Evolutionary conservation across 2,329 filamentous ascomycete species (phyloP), one percentile per base, ranked within the genome.

Genomic region (Simplicillium aogashimaense): DNA sequence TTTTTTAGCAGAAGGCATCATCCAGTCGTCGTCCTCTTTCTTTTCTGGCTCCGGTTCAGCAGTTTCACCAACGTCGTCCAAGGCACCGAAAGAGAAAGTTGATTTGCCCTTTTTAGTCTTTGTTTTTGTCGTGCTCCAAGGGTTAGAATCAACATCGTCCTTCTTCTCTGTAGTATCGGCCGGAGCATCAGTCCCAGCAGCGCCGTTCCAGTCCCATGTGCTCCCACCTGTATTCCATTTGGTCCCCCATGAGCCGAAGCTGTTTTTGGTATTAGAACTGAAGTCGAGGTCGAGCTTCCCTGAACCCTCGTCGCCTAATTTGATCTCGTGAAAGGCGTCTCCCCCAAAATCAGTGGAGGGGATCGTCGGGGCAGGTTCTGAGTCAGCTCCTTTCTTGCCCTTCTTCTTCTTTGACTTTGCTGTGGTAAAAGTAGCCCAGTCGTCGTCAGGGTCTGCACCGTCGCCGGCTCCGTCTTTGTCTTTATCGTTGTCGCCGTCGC

Each of bases 241-340:
- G 43, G 69, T 69, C 29, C 76, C 76, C 76, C 78, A 83, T 31
- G 66, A 61, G 37, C 76, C 70, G 49, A 83, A 70, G 32, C 52
- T 44, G 31, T 58, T 53, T 47, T 72, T 72, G 11, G 54, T 53
- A 30, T 65, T 64, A 17, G 63, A 55, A 37, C 70, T 71, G 49
- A 78, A 70, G 44, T 66, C 71, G 12, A 78, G 53, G 45, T 79
- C 74, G 6, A 78, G 53, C 41, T 75, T 73, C 2, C 76, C 74
- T n/a, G 64, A 67, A 18, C 61, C 53, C 41, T 81, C 78, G 47
- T 79, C 72, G n/a, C 56, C 56, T 18, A 86, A 59, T 50, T 77
- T 83, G 47, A 87, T 77, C 20, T 86, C 80, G 35, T 83, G 70
- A 48, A 86, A 85, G 6, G 56, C 48, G 38, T 60, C 58, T n/a